These are phyloP conservation scores for Trichoderma sp. DNA, from an alignment of 2,329 filamentous ascomycete genomes.

Conservation along the genomic window DNA sequence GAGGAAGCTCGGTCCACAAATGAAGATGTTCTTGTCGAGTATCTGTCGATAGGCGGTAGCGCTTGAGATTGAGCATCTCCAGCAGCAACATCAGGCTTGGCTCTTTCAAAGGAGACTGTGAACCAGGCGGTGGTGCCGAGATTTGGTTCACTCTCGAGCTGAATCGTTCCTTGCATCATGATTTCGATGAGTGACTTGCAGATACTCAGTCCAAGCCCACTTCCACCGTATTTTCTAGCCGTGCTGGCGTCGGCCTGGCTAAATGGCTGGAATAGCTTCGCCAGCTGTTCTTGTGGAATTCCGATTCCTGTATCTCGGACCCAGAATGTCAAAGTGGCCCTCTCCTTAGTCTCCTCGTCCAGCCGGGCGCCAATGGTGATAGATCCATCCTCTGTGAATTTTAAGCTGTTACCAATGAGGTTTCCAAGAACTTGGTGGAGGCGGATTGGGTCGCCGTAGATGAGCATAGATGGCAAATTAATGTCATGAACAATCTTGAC, in stretches of 20 bases:
- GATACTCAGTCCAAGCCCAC: constrained; percentile 86
- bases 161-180: constrained; percentile 85
- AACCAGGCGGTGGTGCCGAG: constrained; percentile 76
- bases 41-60: constrained; percentile 41
- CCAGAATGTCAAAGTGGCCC: constrained; percentile 77
- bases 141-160: constrained; percentile 72
- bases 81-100: constrained; percentile 60
- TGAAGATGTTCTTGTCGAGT: constrained; percentile 34
- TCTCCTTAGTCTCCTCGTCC: constrained; percentile 68
- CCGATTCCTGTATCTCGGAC: constrained; percentile 91
- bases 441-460: constrained; percentile 66
- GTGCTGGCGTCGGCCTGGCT: constrained; percentile 91
- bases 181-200: constrained; percentile 93
- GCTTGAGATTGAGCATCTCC: constrained; percentile 52
- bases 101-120: constrained; percentile 82
- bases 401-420: constrained; percentile 88
- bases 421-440: constrained; percentile 75
- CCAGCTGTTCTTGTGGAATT: constrained; percentile 77
- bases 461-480: constrained; percentile 71
- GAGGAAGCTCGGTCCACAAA: constrained; percentile 43
- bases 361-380: constrained; percentile 80
- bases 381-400: constrained; percentile 85
- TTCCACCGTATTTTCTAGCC: constrained; percentile 87
- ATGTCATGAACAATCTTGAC: constrained; percentile 71
- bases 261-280: constrained; percentile 88